phyloP scores from a whole-genome alignment of 345 rosid species.

The Arabis hirsuta region DNA sequence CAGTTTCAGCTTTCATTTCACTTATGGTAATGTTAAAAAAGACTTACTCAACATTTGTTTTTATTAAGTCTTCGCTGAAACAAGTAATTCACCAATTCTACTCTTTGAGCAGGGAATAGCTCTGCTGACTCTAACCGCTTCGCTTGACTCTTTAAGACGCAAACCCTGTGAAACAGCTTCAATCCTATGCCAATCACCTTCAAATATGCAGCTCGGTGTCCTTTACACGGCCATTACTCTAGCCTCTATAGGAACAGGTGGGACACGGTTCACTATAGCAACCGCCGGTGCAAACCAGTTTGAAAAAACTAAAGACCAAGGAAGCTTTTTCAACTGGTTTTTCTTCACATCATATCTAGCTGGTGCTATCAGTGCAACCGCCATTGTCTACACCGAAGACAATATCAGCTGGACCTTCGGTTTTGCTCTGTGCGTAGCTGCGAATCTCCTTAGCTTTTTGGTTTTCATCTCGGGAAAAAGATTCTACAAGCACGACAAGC shows the following conservation, averaged over 20 bases:
- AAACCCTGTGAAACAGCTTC: conserved; percentile 41
- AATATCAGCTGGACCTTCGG: conserved; percentile 58
- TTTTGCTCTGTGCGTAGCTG: conserved; percentile 44
- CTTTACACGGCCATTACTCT: conserved; percentile 50
- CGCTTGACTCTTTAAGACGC: conserved; percentile 47
- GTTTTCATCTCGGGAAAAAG: conserved; percentile 49
- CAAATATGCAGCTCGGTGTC: conserved; percentile 44
- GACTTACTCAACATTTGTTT: neutral
- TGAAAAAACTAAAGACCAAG: conserved; percentile 43
- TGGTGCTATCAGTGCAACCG: conserved; percentile 39
- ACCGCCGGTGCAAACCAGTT: conserved; percentile 58
- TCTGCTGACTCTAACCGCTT: conserved; percentile 49
- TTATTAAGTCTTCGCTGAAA: neutral
- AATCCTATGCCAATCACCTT: conserved; percentile 44
- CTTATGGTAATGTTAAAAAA: conserved; percentile 41
- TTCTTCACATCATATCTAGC: conserved; percentile 43
- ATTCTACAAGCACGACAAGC: conserved; percentile 46
- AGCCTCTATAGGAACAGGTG: conserved; percentile 43
- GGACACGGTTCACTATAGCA: conserved; percentile 46
- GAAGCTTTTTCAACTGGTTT: conserved; percentile 61
- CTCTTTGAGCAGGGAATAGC: conserved; percentile 40
- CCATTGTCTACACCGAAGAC: conserved; percentile 51
- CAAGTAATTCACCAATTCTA: neutral
- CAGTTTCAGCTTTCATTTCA: conserved; percentile 50
- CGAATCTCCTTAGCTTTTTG: conserved; percentile 41